These are phyloP conservation scores for Rubus idaeus DNA, from an alignment of 306 rosid species.

Conservation along the genomic window DNA sequence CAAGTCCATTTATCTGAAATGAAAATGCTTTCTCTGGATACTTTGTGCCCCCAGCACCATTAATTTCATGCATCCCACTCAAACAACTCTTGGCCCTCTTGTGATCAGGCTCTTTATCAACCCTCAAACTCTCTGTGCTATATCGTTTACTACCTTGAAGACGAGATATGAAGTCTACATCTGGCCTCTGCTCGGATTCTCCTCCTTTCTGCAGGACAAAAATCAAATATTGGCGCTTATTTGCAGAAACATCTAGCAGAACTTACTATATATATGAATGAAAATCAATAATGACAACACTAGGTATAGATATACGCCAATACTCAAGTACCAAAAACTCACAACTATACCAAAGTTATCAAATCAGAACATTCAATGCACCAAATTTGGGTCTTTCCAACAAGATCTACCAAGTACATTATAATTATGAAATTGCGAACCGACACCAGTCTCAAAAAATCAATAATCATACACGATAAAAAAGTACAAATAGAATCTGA, in stretches of 20 bases:
- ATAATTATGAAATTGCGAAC: no score
- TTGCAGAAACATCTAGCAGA: background rate
- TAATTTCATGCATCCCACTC: background rate
- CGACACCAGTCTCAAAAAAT: no score
- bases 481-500: no score
- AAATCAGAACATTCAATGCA: background rate
- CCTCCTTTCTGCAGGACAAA: conserved; percentile 12
- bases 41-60: background rate
- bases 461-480: no score
- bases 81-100: conserved; percentile 10
- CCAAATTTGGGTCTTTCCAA: background rate
- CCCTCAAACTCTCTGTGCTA: background rate
- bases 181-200: background rate
- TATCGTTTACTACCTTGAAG: background rate
- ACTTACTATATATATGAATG: background rate
- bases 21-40: background rate
- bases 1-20: background rate
- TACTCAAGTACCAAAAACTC: background rate
- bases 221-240: background rate
- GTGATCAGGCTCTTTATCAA: background rate
- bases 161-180: background rate
- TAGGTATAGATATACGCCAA: background rate
- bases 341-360: background rate
- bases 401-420: background rate
- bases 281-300: background rate